Percentiles rank a stretch among this genome's conserved stretches.
Conservation (phyloP, 1,139 yeast genomes). For the Yamadazyma membranifaciens region DNA sequence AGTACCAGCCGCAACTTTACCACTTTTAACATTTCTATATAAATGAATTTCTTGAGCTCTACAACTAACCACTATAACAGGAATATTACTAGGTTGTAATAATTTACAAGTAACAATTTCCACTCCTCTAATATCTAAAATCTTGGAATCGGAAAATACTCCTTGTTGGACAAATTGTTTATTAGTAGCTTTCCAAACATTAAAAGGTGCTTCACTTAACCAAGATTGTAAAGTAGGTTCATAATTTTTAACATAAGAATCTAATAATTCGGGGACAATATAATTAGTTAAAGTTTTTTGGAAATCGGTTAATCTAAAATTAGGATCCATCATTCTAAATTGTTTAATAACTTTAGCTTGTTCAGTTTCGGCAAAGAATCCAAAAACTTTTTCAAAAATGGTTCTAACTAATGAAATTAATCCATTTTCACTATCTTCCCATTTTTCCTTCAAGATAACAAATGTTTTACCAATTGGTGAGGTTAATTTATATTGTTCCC, state of each 20-base stretch:
- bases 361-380: slow-evolving; percentile 94
- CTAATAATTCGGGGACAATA: slow-evolving; percentile 92
- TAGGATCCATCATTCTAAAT: slow-evolving; percentile 88
- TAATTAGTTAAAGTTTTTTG: slow-evolving; percentile 84
- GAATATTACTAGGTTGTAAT: slow-evolving; percentile 88
- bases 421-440: slow-evolving; percentile 97
- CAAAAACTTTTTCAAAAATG: slow-evolving; percentile 74
- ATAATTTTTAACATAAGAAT: slow-evolving; percentile 94
- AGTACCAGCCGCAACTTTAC: slow-evolving; percentile 94
- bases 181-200: slow-evolving; percentile 91
- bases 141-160: slow-evolving; percentile 84
- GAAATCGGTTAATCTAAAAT: slow-evolving; percentile 78
- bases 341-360: slow-evolving; percentile 85
- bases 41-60: slow-evolving; percentile 95
- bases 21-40: slow-evolving; percentile 86
- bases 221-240: slow-evolving; percentile 78
- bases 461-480: slow-evolving; percentile 68
- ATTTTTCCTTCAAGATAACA: slow-evolving; percentile 62
- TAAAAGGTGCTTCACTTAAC: slow-evolving; percentile 96
- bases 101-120: slow-evolving; percentile 88
- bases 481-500: slow-evolving; percentile 67
- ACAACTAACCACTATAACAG: slow-evolving; percentile 91
- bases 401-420: slow-evolving; percentile 80
- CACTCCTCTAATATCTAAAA: slow-evolving; percentile 92
- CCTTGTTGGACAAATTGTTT: slow-evolving; percentile 93